Percentiles rank a stretch among this genome's conserved stretches.
Conservation (phyloP, 306 rosid species). For the Trichosanthes truncata region DNA sequence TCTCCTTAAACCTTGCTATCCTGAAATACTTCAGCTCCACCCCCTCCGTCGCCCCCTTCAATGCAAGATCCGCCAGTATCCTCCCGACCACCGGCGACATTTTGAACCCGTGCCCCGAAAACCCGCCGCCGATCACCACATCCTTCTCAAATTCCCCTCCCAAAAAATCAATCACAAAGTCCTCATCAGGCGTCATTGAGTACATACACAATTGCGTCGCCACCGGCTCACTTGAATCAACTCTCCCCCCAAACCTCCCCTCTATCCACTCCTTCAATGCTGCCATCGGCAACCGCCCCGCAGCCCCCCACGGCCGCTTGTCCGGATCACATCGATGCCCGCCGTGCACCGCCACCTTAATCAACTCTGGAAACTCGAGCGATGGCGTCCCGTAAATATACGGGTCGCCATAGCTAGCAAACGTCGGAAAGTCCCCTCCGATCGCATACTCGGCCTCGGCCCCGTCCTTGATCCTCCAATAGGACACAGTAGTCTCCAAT, state of each 20-base stretch:
- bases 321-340: slow-evolving; percentile 69
- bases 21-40: slow-evolving; percentile 50
- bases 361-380: slow-evolving; percentile 76
- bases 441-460: slow-evolving; percentile 25
- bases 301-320: slow-evolving; percentile 59
- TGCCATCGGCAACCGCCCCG: slow-evolving; percentile 3
- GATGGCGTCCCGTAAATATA: slow-evolving; percentile 62
- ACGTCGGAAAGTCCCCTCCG: slow-evolving; percentile 57
- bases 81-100: slow-evolving; percentile 71
- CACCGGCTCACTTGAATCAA: slow-evolving; percentile 46
- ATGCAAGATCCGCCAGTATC: slow-evolving; percentile 47
- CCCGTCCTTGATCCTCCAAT: slow-evolving; percentile 77
- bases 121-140: slow-evolving; percentile 75
- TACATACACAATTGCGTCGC: slow-evolving; percentile 69
- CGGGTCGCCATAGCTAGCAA: slow-evolving; percentile 30
- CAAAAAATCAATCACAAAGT: slow-evolving; percentile 71
- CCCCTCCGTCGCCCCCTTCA: slow-evolving; percentile 40
- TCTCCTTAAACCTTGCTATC: slow-evolving; percentile 40
- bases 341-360: slow-evolving; percentile 57
- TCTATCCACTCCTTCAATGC: slow-evolving; percentile 50
- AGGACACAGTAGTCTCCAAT: slow-evolving; percentile 39
- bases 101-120: slow-evolving; percentile 95
- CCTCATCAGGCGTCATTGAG: slow-evolving; percentile 70
- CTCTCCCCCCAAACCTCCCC: slow-evolving; percentile 33
- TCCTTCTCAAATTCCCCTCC: slow-evolving; percentile 63